Percentiles rank a stretch among this genome's conserved stretches.
Evolutionary conservation across 768 basidiomycete genomes (phyloP).

Genomic region (Serendipita sp.): DNA sequence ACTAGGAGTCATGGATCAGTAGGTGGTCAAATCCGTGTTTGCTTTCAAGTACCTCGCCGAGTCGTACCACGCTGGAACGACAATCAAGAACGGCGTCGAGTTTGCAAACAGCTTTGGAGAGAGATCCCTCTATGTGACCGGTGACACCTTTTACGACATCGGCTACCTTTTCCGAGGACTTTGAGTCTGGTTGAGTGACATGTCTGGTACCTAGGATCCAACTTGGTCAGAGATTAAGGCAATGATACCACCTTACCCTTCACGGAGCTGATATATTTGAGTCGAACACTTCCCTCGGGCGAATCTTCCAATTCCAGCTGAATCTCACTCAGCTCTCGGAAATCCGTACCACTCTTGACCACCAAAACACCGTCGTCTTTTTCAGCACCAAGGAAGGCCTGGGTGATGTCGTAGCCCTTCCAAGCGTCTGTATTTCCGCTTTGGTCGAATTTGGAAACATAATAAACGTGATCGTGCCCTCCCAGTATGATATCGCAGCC

Average conservation of each 20-base stretch:
- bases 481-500: constrained; percentile 76
- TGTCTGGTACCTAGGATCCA: constrained; percentile 45
- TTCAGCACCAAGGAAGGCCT: constrained; percentile 48
- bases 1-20: constrained; percentile 25
- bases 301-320: constrained; percentile 44
- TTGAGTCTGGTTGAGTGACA: constrained; percentile 39
- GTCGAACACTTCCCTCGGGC: constrained; percentile 46
- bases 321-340: constrained; percentile 70
- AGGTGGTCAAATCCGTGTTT: neutral
- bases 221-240: constrained; percentile 13
- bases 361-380: constrained; percentile 51
- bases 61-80: constrained; percentile 58
- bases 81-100: constrained; percentile 53
- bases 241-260: constrained; percentile 30
- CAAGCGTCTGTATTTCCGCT: constrained; percentile 23
- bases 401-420: constrained; percentile 43
- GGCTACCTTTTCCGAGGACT: constrained; percentile 38
- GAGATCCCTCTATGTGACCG: constrained; percentile 47
- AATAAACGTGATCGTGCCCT: constrained; percentile 82
- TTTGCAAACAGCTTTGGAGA: constrained; percentile 65
- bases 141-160: constrained; percentile 47
- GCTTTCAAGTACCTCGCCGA: constrained; percentile 37
- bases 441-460: constrained; percentile 46
- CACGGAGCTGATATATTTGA: constrained; percentile 44
- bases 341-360: constrained; percentile 82